Evolutionary conservation across 2,329 filamentous ascomycete species (phyloP).

Genomic region (Fusarium virguliforme): DNA sequence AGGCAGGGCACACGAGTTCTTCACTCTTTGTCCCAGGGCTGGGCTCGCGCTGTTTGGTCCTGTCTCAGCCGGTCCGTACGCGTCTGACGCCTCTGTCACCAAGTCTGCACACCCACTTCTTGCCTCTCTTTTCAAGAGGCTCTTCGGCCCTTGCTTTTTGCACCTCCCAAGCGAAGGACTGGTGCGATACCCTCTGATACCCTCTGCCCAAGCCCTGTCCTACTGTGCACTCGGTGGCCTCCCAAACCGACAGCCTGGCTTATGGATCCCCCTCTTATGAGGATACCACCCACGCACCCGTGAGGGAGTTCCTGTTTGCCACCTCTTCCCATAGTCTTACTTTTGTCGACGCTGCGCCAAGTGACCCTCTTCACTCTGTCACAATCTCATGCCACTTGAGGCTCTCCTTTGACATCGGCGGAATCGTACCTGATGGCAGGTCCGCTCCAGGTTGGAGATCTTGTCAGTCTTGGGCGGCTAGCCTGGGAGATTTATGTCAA

Average conservation of each 20-base stretch:
- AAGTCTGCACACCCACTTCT: constrained; percentile 23
- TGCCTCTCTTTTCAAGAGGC: constrained; percentile 20
- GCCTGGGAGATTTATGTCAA: constrained; percentile 55
- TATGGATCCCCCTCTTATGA: constrained; percentile 28
- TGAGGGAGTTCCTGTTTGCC: constrained; percentile 20
- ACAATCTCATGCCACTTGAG: constrained; percentile 12
- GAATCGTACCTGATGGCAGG: constrained; percentile 46
- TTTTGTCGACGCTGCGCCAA: constrained; percentile 11
- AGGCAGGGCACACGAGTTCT: constrained; percentile 16
- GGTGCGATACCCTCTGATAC: constrained; percentile 8
- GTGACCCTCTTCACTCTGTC: constrained; percentile 13
- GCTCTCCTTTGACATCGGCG: constrained; percentile 11
- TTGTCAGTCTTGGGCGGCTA: constrained; percentile 53
- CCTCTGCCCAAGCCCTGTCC: constrained; percentile 24
- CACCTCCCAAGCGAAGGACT: constrained; percentile 11
- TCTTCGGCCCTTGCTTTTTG: constrained; percentile 36
- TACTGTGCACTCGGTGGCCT: constrained; percentile 18
- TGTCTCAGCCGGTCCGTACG: constrained; percentile 39
- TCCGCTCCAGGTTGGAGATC: constrained; percentile 52
- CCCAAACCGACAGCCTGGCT: constrained; percentile 13
- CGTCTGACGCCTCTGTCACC: constrained; percentile 24
- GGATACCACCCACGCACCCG: constrained; percentile 14
- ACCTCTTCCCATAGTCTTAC: constrained; percentile 17
- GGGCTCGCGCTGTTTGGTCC: constrained; percentile 24
- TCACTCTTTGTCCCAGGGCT: constrained; percentile 18